These are phyloP conservation scores for Tilletia caries DNA, from an alignment of 1,284 basidiomycete genomes.

Conservation along the genomic window DNA sequence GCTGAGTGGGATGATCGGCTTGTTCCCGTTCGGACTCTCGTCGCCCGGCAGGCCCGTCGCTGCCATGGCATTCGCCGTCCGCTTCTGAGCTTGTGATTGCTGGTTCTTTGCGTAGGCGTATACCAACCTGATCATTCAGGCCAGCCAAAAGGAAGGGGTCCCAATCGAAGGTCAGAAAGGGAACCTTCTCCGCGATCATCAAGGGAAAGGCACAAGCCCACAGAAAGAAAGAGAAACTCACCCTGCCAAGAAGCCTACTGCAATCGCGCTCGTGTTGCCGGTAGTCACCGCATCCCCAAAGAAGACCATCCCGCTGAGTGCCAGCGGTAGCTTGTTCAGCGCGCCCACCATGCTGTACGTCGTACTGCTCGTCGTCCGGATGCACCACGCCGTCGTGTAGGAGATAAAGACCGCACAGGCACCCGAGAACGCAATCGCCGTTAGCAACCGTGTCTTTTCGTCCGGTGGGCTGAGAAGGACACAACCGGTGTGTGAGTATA, in stretches of 20 bases:
- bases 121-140: slow-evolving; percentile 29
- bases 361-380: slow-evolving; percentile 90
- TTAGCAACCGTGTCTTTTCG: slow-evolving; percentile 73
- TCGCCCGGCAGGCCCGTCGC: slow-evolving; percentile 25
- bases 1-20: slow-evolving; percentile 8
- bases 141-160: background rate
- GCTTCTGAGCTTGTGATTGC: slow-evolving; percentile 42
- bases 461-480: slow-evolving; percentile 64
- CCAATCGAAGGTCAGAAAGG: background rate
- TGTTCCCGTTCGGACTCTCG: background rate
- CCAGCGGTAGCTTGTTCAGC: slow-evolving; percentile 95
- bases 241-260: slow-evolving; percentile 86
- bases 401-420: slow-evolving; percentile 96
- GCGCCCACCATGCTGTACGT: slow-evolving; percentile 99
- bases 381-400: slow-evolving; percentile 98
- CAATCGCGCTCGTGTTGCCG: slow-evolving; percentile 82
- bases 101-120: slow-evolving; percentile 52
- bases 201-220: background rate
- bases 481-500: background rate
- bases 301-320: slow-evolving; percentile 57
- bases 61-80: slow-evolving; percentile 24
- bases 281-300: slow-evolving; percentile 75
- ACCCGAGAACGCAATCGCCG: slow-evolving; percentile 89
- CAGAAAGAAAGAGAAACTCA: slow-evolving; percentile 18
- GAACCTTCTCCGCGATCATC: too few species aligned